Base-by-base conservation (phyloP, 495 filamentous ascomycete genomes). In the Annulohypoxylon nitens region DNA sequence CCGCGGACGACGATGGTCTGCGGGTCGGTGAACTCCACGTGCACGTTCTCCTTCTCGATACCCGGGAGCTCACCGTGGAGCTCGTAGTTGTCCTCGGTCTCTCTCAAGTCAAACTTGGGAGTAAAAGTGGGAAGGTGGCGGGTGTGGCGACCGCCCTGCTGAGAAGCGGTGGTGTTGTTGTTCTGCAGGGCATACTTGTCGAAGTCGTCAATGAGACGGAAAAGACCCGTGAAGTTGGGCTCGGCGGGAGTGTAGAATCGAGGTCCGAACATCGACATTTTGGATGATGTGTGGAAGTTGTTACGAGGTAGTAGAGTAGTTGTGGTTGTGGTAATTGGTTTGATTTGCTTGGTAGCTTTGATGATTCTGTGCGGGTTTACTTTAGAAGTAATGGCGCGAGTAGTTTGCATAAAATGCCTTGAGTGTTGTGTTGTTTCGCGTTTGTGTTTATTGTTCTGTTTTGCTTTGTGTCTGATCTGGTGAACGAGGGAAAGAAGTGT, bases 61-160 rank as follows among this genome's bases (percentile, higher is more conserved):
- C 95, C 95, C 0, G 95, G 93, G 0, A 97, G 87, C 80, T 97
- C 95, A 74, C 94, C 94, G 75, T 96, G 89, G 2, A 98, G 90
- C 74, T 94, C 87, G 80, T 95, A 98, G 73, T 78, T 78, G 12
- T 89, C 76, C 47, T 86, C 83, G 2, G 84, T 80, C 81, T 97
- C 94, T 64, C 87, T 86, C 51, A 97, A 86, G 77, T 98, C 95
- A 81, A 98, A 97, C 69, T 88, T 88, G 1, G 93, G 93, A 8
- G 82, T 78, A 83, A 93, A 94, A 54, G 86, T 81, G n/a, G 62
- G 77, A 23, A 74, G 10, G 50, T 68, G 75, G 23, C 71, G 76
- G 7, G 50, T 60, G 23, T 75, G 69, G 75, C 26, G 67, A 41
- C 60, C 73, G 74, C 61, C 51, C 51, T 69, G 71, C 36, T 74